These are phyloP conservation scores for Closterium sp. DNA, from an alignment of 139 green algal genomes.

Conservation along the genomic window DNA sequence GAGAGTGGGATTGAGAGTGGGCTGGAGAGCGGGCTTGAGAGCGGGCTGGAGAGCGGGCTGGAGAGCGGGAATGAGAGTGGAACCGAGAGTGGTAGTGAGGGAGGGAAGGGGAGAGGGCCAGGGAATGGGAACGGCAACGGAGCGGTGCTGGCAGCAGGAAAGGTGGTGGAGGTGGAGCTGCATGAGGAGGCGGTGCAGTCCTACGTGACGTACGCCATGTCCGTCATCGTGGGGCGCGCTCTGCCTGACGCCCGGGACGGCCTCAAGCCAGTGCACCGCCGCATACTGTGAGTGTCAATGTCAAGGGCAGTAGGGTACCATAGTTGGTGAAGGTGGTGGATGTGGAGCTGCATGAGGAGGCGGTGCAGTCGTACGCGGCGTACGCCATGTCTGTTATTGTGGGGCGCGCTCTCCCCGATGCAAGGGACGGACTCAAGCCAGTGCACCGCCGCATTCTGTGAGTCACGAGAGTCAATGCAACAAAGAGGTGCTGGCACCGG, in stretches of 20 bases:
- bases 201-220: constrained; percentile 86
- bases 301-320: background rate
- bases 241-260: constrained; percentile 95
- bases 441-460: constrained; percentile 93
- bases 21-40: too few relatives aligned
- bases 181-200: constrained; percentile 39
- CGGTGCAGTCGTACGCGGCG: constrained; percentile 42
- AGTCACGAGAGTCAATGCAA: too few relatives aligned
- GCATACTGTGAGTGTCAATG: constrained; percentile 72
- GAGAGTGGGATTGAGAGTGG: too few relatives aligned
- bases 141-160: too few relatives aligned
- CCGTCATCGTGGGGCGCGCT: constrained; percentile 91
- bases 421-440: constrained; percentile 95
- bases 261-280: constrained; percentile 95
- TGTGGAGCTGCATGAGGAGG: too few relatives aligned
- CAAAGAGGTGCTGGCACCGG: too few relatives aligned
- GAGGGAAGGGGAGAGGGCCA: too few relatives aligned
- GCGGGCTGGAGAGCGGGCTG: background rate
- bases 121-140: too few relatives aligned
- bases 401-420: constrained; percentile 89
- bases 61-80: background rate
- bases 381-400: constrained; percentile 98
- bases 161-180: constrained; percentile 33
- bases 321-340: too few relatives aligned
- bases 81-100: too few relatives aligned